A percentile compares a stretch with the other conserved stretches of the same genome.
These are phyloP conservation scores for Daedalea quercina DNA, from an alignment of 768 basidiomycete genomes.

Conservation along the genomic window DNA sequence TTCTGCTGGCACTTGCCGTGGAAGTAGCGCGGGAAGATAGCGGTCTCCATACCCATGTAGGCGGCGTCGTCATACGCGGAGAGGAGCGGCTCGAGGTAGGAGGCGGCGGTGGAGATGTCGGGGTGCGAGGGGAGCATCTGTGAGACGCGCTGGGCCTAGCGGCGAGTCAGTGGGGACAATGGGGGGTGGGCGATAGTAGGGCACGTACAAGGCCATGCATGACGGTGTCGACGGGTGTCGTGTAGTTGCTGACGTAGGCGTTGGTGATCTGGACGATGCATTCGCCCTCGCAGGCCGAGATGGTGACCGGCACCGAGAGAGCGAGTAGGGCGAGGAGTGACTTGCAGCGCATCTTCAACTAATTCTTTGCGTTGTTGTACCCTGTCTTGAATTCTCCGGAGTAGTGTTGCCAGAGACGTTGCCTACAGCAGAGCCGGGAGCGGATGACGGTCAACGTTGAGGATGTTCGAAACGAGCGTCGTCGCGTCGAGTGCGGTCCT, in stretches of 20 bases:
- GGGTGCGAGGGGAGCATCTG: slow-evolving; percentile 26
- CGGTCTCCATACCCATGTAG: slow-evolving; percentile 38
- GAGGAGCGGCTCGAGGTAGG: slow-evolving; percentile 41
- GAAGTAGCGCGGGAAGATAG: slow-evolving; percentile 67
- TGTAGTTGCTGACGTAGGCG: slow-evolving; percentile 46
- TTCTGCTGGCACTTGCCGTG: slow-evolving; percentile 66
- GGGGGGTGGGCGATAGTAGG: neutral
- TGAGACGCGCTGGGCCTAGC: slow-evolving; percentile 31
- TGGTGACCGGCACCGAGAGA: slow-evolving; percentile 27
- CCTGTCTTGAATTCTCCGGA: no score
- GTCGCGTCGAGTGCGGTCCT: no score
- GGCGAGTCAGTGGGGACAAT: slow-evolving; percentile 1
- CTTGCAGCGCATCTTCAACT: no score
- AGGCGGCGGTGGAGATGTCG: slow-evolving; percentile 12
- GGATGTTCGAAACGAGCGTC: no score
- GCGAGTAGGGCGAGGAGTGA: no score
- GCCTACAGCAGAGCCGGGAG: no score
- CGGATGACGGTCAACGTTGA: no score
- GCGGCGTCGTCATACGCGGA: slow-evolving; percentile 38
- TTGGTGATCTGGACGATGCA: slow-evolving; percentile 59
- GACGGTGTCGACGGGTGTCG: slow-evolving; percentile 31
- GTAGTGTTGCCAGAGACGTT: no score
- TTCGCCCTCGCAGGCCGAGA: slow-evolving; percentile 61
- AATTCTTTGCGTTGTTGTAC: no score
- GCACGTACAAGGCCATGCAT: slow-evolving; percentile 37